These are phyloP conservation scores for Lactuca sativa DNA, from an alignment of 129 eudicot genomes.

Conservation along the genomic window DNA sequence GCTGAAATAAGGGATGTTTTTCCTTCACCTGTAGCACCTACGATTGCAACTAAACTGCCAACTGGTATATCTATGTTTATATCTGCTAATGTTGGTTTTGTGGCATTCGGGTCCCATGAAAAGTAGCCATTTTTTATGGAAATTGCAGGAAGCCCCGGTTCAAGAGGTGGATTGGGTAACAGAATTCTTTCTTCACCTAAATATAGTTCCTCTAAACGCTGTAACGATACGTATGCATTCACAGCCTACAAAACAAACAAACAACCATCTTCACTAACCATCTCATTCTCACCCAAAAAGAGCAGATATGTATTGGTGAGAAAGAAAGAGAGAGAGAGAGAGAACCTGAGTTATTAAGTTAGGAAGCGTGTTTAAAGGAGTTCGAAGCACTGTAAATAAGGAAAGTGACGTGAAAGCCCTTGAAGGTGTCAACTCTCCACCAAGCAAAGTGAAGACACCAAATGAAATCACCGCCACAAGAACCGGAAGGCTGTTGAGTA, in stretches of 20 bases:
- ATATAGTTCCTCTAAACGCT: slow-evolving; percentile 79
- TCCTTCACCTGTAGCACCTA: slow-evolving; percentile 97
- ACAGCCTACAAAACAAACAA: slow-evolving; percentile 57
- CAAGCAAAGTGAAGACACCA: slow-evolving; percentile 83
- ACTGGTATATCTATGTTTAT: slow-evolving; percentile 75
- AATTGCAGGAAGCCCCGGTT: slow-evolving; percentile 73
- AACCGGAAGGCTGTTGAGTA: slow-evolving; percentile 91
- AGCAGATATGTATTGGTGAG: slow-evolving; percentile 5
- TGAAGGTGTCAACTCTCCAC: slow-evolving; percentile 94
- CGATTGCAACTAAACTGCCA: slow-evolving; percentile 90
- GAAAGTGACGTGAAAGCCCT: slow-evolving; percentile 95
- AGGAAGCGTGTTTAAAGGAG: slow-evolving; percentile 85
- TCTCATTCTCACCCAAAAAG: background rate
- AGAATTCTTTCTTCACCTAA: slow-evolving; percentile 78
- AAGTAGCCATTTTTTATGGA: slow-evolving; percentile 81
- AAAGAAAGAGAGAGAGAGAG: background rate
- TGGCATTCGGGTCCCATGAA: slow-evolving; percentile 85
- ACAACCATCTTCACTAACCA: background rate
- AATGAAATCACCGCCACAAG: slow-evolving; percentile 88
- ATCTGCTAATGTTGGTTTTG: slow-evolving; percentile 66
- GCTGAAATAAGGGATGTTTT: slow-evolving; percentile 94
- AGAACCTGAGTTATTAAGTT: slow-evolving; percentile 80
- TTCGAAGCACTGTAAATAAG: slow-evolving; percentile 81
- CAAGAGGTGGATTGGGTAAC: slow-evolving; percentile 74
- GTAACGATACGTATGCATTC: slow-evolving; percentile 83